These are phyloP conservation scores for Kappamyces sp. DNA, from an alignment of 192 early-diverging fungal genomes.

Conservation along the genomic window DNA sequence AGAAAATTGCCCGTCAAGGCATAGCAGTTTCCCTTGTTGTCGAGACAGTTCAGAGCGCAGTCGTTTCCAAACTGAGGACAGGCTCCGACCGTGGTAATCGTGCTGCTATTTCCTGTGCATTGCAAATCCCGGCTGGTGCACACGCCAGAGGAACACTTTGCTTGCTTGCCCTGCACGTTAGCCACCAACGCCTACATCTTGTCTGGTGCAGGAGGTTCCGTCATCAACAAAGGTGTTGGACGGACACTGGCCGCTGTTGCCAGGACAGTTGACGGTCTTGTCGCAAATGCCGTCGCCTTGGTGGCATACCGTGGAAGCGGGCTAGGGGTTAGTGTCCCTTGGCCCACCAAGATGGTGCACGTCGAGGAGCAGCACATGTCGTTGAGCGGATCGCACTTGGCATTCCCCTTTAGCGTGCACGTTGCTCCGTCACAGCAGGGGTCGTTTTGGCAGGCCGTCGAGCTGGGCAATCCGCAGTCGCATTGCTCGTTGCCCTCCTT, in stretches of 20 bases:
- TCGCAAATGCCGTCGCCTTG: slow-evolving; percentile 73
- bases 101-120: slow-evolving; percentile 21
- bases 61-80: slow-evolving; percentile 26
- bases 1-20: slow-evolving; percentile 34
- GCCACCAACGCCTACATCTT: neutral
- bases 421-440: slow-evolving; percentile 77
- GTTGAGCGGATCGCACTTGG: slow-evolving; percentile 76
- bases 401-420: slow-evolving; percentile 71
- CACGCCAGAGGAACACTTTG: slow-evolving; percentile 38
- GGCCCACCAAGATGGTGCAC: slow-evolving; percentile 2
- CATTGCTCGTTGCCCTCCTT: slow-evolving; percentile 82
- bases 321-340: neutral
- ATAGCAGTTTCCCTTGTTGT: slow-evolving; percentile 22
- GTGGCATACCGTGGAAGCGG: slow-evolving; percentile 61
- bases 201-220: slow-evolving; percentile 54
- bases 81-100: slow-evolving; percentile 24
- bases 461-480: slow-evolving; percentile 71
- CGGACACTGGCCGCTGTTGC: slow-evolving; percentile 65
- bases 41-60: slow-evolving; percentile 32
- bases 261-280: slow-evolving; percentile 69
- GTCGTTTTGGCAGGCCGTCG: slow-evolving; percentile 56
- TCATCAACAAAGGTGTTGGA: slow-evolving; percentile 58
- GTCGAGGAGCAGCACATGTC: slow-evolving; percentile 72
- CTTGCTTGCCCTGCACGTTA: slow-evolving; percentile 1
- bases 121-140: slow-evolving; percentile 41